Evolutionary conservation across 2,329 filamentous ascomycete species (phyloP), one percentile per base, ranked within the genome.

Genomic region (Calonectria naviculata): DNA sequence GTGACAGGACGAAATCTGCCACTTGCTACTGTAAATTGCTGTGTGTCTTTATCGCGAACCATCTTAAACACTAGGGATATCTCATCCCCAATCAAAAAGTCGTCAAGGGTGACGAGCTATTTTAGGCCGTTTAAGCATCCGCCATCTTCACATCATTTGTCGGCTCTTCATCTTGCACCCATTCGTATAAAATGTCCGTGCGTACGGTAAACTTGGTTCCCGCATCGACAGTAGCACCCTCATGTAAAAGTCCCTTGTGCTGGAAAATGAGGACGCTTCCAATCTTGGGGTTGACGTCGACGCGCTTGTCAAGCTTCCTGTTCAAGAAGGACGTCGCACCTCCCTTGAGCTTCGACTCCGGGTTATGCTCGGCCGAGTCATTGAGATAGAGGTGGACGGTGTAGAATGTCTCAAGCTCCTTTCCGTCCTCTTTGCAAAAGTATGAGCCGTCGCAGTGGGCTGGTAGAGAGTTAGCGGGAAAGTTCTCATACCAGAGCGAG

Each of bases 361-460:
- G 67, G 41, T 78, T 72, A 7, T 75, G 70, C 19, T 54, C 63
- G 0, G 61, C 68, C 3, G 81, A 81, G 66, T 82, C 77, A 29
- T 81, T 83, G 26, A 84, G 81, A 44, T 84, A 91, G 13, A 91
- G 80, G 52, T 91, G 89, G 5, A 90, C 71, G 0, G 90, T 91
- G 76, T 88, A 89, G 65, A 86, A 84, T 2, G 87, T 88, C 76
- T 81, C 76, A 34, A 85, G 79, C 4, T 78, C 85, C 24, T 80
- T 83, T 9, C 85, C 82, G 65, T 90, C 87, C 0, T 87, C 86
- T 6, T 71, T 66, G 19, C 90, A 91, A 61, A 84, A 84, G 75
- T 93, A 96, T 0, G 84, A 76, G 0, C 89, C 91, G 78, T 96
- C 94, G 74, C 88, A 91, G 79, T 96, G 94, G 5, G 91, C 86